These are phyloP conservation scores for Jamesozyma hellenica DNA, from an alignment of 805 yeast species.

Conservation along the genomic window DNA sequence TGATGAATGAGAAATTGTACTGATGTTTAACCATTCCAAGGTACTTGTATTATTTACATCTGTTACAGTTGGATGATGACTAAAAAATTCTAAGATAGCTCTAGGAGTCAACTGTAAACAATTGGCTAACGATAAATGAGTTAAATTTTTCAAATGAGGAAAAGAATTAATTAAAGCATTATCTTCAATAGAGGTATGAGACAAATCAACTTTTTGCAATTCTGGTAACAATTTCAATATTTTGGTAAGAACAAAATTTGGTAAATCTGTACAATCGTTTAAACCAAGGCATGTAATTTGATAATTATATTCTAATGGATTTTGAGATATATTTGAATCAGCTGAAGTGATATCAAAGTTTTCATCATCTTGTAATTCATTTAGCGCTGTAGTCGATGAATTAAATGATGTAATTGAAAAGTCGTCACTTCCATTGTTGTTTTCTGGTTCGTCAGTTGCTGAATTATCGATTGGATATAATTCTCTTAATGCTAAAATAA, in stretches of 20 bases:
- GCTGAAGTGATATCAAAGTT: not conserved
- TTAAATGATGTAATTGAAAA: not conserved
- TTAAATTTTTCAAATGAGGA: constrained; percentile 48
- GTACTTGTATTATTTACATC: constrained; percentile 32
- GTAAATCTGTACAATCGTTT: constrained; percentile 79
- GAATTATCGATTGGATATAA: constrained; percentile 11
- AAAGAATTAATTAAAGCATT: constrained; percentile 42
- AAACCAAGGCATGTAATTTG: constrained; percentile 46
- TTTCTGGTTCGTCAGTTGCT: not conserved
- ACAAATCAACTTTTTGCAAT: constrained; percentile 62
- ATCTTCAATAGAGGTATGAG: constrained; percentile 70
- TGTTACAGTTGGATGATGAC: constrained; percentile 56
- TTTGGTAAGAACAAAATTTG: constrained; percentile 39
- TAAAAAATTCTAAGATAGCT: constrained; percentile 58
- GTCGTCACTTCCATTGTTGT: not conserved
- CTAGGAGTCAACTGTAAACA: constrained; percentile 63
- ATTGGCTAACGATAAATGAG: constrained; percentile 62
- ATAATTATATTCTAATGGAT: constrained; percentile 25
- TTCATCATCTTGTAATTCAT: not conserved
- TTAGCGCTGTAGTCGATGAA: not conserved
- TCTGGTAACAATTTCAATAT: constrained; percentile 45
- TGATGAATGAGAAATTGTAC: constrained; percentile 55
- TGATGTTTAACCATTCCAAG: constrained; percentile 57
- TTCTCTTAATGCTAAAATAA: constrained; percentile 31
- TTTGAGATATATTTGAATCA: not conserved